Base-by-base conservation (phyloP, 192 early-diverging fungal species). In the Rhizophagus sp. region DNA sequence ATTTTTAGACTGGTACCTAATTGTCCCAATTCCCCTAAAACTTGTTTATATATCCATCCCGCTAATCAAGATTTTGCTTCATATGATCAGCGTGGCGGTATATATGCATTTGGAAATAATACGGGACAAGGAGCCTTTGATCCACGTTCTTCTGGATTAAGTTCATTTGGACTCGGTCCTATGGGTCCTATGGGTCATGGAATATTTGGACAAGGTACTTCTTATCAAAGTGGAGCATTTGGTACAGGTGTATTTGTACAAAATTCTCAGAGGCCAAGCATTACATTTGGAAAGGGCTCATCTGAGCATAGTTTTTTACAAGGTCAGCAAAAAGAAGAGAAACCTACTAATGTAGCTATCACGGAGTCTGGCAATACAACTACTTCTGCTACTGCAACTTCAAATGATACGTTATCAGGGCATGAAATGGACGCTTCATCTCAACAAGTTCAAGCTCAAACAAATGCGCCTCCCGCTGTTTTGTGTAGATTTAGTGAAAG, bases 21-120 rank as follows among this genome's bases (percentile, higher is more conserved):
- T 66, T 86, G 85, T 62, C 68, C 85, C 12, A 84, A 84, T 62
- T 68, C 85, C 3, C 79, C 82, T 2, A 76, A 80, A 41, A 83
- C 81, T 1, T 86, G 85, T 61, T 75, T 84, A 7, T 84, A 79
- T 72, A 79, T 86, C 15, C 85, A 86, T 52, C 85, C 85, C 19
- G 76, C 76, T 68, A 69, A 19, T 78, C 62, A 78, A 33, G 74
- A 39, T 24, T 76, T 76, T 34, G 47, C 36, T 24, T n/a, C 74
- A 12, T 76, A 36, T 62, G 68, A 70, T 57, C 50, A 57, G 36
- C 30, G 36, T 39, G 15, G 68, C 30, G 22, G 36, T 36, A 39
- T 70, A 36, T 70, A 39, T 70, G 7, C 68, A 70, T 70, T 39
- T 70, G 68, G 34, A 33, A 70, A 70, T 70, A 36, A 36, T 41